A percentile compares a stretch with the other conserved stretches of the same genome.
phyloP scores from a whole-genome alignment of 1,284 basidiomycete genomes.

The Microbotryum violaceum region DNA sequence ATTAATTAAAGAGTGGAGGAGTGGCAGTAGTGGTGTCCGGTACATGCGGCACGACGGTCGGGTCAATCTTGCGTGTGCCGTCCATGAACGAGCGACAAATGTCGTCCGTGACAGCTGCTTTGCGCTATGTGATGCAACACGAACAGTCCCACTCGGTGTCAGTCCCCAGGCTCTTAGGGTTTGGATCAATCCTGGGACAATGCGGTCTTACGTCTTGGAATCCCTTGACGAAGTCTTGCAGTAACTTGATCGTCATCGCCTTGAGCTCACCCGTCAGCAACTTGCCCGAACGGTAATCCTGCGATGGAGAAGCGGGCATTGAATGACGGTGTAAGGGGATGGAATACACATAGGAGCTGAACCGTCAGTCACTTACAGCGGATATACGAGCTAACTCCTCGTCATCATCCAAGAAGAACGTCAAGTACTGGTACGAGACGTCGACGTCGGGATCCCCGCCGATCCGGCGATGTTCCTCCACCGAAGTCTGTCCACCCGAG shows the following conservation, averaged over 20 bases:
- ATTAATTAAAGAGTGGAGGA: too few species aligned
- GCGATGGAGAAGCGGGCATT: neutral
- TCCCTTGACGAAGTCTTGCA: slow-evolving; percentile 74
- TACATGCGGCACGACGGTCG: slow-evolving; percentile 22
- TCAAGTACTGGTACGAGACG: slow-evolving; percentile 89
- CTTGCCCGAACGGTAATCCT: slow-evolving; percentile 86
- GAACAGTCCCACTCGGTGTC: too few species aligned
- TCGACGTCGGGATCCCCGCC: slow-evolving; percentile 95
- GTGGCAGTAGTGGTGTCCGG: too few species aligned
- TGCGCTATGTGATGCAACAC: slow-evolving; percentile 51
- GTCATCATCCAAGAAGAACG: slow-evolving; percentile 96
- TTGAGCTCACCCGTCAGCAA: slow-evolving; percentile 90
- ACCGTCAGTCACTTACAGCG: slow-evolving; percentile 49
- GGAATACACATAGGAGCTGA: neutral
- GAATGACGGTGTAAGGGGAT: neutral
- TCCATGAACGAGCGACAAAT: slow-evolving; percentile 77
- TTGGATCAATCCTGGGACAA: too few species aligned
- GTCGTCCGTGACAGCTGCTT: slow-evolving; percentile 72
- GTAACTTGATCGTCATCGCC: slow-evolving; percentile 70
- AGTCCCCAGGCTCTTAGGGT: too few species aligned
- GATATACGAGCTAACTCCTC: slow-evolving; percentile 70
- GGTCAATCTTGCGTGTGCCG: slow-evolving; percentile 66
- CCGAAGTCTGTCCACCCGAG: slow-evolving; percentile 59
- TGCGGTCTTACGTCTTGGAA: slow-evolving; percentile 69
- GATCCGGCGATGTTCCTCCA: slow-evolving; percentile 80